These are phyloP conservation scores for Ramaria sp. DNA, from an alignment of 768 basidiomycete species.

Conservation along the genomic window DNA sequence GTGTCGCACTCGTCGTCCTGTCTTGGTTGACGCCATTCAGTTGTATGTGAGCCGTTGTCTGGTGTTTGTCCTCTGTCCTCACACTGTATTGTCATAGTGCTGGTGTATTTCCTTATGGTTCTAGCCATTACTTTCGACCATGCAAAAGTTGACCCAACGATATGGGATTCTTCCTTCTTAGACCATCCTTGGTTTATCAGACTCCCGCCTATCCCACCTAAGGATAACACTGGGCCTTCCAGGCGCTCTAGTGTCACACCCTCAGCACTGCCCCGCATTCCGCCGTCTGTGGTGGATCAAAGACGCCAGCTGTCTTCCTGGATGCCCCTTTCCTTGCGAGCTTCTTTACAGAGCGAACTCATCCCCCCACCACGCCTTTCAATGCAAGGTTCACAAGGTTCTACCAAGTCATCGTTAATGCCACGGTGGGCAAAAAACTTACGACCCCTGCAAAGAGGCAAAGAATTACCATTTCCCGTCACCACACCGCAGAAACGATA, in stretches of 20 bases:
- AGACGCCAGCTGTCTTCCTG: conserved; percentile 1
- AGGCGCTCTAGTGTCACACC: not conserved
- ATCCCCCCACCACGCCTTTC: not conserved
- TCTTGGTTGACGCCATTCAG: conserved; percentile 22
- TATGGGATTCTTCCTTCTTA: conserved; percentile 4
- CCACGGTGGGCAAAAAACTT: conserved; percentile 5
- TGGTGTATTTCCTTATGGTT: conserved; percentile 3
- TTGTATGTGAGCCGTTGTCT: conserved; percentile 14
- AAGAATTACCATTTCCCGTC: conserved; percentile 6
- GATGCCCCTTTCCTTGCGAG: not conserved
- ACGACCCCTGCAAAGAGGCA: not conserved
- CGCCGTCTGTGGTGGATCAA: not conserved
- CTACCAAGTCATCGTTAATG: not conserved
- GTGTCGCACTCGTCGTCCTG: conserved; percentile 18
- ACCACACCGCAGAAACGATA: not conserved
- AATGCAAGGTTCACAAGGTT: not conserved
- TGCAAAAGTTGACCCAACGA: not conserved
- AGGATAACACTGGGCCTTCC: not conserved
- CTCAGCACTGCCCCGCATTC: not conserved
- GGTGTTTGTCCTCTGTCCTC: not conserved
- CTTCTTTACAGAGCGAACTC: not conserved
- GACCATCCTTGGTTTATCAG: conserved; percentile 2
- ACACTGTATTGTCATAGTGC: conserved; percentile 1
- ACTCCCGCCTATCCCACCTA: not conserved
- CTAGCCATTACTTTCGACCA: conserved; percentile 2